Evolutionary conservation across 805 yeast genomes (phyloP), one percentile per base, ranked within the genome.

Genomic region (Pichia pseudocactophila): DNA sequence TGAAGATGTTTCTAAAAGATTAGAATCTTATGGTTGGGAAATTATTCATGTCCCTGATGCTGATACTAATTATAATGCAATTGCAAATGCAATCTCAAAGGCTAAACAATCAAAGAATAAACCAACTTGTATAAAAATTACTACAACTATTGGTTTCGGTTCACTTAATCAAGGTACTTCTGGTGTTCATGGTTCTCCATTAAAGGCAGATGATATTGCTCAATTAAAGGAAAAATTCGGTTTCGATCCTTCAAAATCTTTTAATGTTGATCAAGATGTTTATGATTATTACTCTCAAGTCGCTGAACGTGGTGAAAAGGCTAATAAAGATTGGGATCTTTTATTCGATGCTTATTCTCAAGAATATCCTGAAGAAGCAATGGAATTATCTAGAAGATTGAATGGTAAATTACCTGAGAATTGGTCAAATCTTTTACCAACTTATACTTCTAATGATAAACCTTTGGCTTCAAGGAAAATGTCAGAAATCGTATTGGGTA

Each of bases 21-120:
- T 83, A 64, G 81, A 80, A 71, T 74, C 96, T 44, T 92, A 90
- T 68, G 97, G 96, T 54, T 90, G 97, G 97, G 82, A 90, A 70
- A 75, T 82, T 33, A 47, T 83, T 50, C 70, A 74, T 65, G 89
- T 92, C 54, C 65, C 71, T 53, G 75, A 88, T 61, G 97, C 94
- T 66, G 79, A 90, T 73, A 68, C 71, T 51, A 94, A 90, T 68
- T 63, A 82, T 46, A 76, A 65, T 18, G 85, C 80, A 49, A 77
- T 92, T 51, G 63, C 71, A 40, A 52, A 46, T 18, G 96, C 96
- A 50, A 72, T 90, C 55, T 85, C 71, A 48, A 76, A 78, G 59
- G 97, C 96, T 54, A 81, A 87, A 76, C 68, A 71, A 62, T 74
- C 80, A 52, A 68, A 68, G 40, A 74, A 81, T 68, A 87, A 88